Base-by-base conservation (phyloP, 805 yeast species). In the Ogataea paradorogensis region DNA sequence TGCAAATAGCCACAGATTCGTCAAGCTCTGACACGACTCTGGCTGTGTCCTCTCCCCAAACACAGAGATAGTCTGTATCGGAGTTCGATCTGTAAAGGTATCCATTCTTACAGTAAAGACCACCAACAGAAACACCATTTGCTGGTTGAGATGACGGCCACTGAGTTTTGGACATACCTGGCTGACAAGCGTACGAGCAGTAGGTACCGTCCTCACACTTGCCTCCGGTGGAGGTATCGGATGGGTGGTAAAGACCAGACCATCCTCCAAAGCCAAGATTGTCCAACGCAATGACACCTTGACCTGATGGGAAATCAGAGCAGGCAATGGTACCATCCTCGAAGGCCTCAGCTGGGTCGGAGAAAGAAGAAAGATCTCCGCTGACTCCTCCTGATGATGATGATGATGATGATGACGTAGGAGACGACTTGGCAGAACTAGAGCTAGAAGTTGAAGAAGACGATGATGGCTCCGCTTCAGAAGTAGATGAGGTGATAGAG, bases 101-200 rank as follows among this genome's bases (percentile, higher is more conserved):
- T 42, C 88, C 88, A 38, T 33, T 48, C 42, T 70, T 55, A 71
- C 89, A 82, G 51, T 62, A 62, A 53, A 82, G 69, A 45, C 89
- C 89, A 65, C 89, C 89, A 39, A 82, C 76, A 30, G 87, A 78
- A 46, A 78, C 76, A 62, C 87, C 89, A 56, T 66, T 74, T 27
- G 76, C 43, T 27, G 89, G 89, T 66, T 82, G 89, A 24, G 61
- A 52, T 29, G 74, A 59, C 27, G 88, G 88, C 87, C 87, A 82
- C 66, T 82, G 89, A 43, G 88, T 81, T 71, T 82, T 82, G 55
- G 87, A 79, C 84, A 78, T 78, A 71, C 89, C 89, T 28, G 87
- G 73, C 59, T 80, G 82, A 63, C 89, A 82, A 38, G 87, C 86
- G 59, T 82, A 82, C 38, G 88, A 82, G 62, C 89, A 82, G 71